Conservation (phyloP, 1,284 basidiomycete genomes). For the Cutaneotrichosporon dermatis region DNA sequence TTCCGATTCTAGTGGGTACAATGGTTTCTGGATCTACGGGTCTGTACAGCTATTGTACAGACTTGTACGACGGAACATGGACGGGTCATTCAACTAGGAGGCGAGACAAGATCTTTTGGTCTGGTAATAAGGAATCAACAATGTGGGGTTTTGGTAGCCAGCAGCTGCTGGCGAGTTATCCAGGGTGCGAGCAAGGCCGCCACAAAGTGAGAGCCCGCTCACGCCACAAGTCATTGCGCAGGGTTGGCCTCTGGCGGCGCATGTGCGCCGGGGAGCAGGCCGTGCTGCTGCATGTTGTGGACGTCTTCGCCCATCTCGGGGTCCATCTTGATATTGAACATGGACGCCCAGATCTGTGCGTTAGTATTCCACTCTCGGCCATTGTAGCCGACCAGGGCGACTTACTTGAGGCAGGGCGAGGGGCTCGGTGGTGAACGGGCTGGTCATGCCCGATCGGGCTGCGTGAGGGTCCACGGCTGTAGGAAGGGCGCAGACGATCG, state of each 20-base stretch:
- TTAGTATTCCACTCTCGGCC: neutral
- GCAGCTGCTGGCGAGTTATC: too few relatives aligned
- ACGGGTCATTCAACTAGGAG: too few relatives aligned
- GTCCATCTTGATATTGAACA: slow-evolving; percentile 45
- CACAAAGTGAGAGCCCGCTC: neutral
- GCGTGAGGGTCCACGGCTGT: slow-evolving; percentile 16
- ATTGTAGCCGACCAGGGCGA: neutral
- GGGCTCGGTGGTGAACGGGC: slow-evolving; percentile 18
- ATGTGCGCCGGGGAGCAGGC: neutral
- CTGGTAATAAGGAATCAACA: too few relatives aligned
- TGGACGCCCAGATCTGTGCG: slow-evolving; percentile 40
- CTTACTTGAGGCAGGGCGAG: slow-evolving; percentile 25
- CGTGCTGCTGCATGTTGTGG: neutral
- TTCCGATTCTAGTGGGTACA: too few relatives aligned
- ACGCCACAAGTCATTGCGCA: neutral
- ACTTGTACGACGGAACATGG: too few relatives aligned
- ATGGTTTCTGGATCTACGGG: too few relatives aligned
- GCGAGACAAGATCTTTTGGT: too few relatives aligned
- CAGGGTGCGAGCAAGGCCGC: too few relatives aligned
- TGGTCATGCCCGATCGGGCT: slow-evolving; percentile 8
- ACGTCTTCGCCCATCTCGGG: slow-evolving; percentile 1
- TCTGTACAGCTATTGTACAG: too few relatives aligned
- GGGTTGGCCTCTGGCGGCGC: neutral
- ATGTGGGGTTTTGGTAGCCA: too few relatives aligned
- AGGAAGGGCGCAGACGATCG: slow-evolving; percentile 16